phyloP scores from a whole-genome alignment of 148 eudicot species.

The Fagopyrum esculentum region DNA sequence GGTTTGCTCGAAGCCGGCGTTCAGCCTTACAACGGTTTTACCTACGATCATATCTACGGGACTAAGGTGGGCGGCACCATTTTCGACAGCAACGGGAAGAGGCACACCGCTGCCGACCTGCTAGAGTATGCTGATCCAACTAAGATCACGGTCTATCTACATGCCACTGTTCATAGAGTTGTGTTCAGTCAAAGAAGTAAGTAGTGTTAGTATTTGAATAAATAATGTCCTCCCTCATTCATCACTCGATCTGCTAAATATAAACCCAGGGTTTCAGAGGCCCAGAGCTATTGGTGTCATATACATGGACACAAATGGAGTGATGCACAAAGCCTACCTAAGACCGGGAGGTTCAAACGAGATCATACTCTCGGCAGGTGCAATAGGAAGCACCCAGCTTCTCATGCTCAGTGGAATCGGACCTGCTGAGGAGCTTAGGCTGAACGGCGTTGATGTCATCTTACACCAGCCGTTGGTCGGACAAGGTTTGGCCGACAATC shows the following conservation, averaged over 20 bases:
- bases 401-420: constrained; percentile 85
- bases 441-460: constrained; percentile 29
- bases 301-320: constrained; percentile 47
- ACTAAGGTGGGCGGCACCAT: constrained; percentile 48
- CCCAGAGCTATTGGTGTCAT: constrained; percentile 60
- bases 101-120: constrained; percentile 49
- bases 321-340: constrained; percentile 49
- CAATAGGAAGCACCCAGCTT: constrained; percentile 89
- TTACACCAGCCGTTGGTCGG: constrained; percentile 37
- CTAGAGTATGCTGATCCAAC: constrained; percentile 30
- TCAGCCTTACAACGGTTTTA: constrained; percentile 43
- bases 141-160: constrained; percentile 21
- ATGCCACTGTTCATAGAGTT: constrained; percentile 26
- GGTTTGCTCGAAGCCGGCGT: constrained; percentile 39
- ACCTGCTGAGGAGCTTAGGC: constrained; percentile 47
- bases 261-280: constrained; percentile 21
- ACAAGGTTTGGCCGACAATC: constrained; percentile 42
- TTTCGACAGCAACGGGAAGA: constrained; percentile 34
- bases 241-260: background rate
- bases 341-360: constrained; percentile 36
- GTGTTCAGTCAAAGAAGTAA: constrained; percentile 15
- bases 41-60: constrained; percentile 42
- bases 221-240: no score
- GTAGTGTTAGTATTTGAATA: no score
- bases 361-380: constrained; percentile 61